A percentile compares a stretch with the other conserved stretches of the same genome.
Conservation (phyloP, 164 flowering plant genomes). For the Liriodendron chinense region DNA sequence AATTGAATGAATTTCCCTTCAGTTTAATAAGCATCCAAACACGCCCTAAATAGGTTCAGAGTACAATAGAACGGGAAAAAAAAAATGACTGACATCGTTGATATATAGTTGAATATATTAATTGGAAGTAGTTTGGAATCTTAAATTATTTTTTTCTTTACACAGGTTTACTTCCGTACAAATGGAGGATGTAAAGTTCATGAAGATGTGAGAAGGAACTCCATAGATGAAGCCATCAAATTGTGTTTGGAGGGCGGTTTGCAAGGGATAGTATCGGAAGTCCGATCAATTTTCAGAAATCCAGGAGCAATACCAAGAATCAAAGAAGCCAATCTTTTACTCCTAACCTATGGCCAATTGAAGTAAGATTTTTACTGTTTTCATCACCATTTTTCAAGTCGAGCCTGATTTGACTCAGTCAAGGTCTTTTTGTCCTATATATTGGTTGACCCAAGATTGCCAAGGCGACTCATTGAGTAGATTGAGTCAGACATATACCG, state of each 20-base stretch:
- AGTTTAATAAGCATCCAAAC: too few relatives aligned
- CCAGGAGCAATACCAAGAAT: constrained; percentile 68
- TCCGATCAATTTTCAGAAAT: constrained; percentile 47
- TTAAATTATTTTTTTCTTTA: too few relatives aligned
- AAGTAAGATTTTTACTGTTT: constrained; percentile 46
- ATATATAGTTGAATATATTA: too few relatives aligned
- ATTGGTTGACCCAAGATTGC: not conserved
- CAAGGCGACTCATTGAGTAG: not conserved
- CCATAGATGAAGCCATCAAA: constrained; percentile 80
- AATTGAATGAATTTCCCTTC: too few relatives aligned
- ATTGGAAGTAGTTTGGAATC: too few relatives aligned
- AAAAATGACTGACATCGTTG: too few relatives aligned
- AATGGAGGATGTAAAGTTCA: constrained; percentile 75
- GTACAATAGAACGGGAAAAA: too few relatives aligned
- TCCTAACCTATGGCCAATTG: constrained; percentile 76
- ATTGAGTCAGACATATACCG: not conserved
- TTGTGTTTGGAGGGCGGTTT: constrained; percentile 63
- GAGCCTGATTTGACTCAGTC: not conserved
- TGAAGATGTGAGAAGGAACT: constrained; percentile 72
- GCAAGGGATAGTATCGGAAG: constrained; percentile 90
- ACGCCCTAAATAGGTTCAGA: too few relatives aligned
- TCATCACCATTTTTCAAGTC: not conserved
- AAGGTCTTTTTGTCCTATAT: not conserved
- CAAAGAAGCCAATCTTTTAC: constrained; percentile 68
- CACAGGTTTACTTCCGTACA: constrained; percentile 81